A percentile compares a stretch with the other conserved stretches of the same genome.
Conservation (phyloP, 2,329 filamentous ascomycete species). For the Aureobasidium leucospermi region DNA sequence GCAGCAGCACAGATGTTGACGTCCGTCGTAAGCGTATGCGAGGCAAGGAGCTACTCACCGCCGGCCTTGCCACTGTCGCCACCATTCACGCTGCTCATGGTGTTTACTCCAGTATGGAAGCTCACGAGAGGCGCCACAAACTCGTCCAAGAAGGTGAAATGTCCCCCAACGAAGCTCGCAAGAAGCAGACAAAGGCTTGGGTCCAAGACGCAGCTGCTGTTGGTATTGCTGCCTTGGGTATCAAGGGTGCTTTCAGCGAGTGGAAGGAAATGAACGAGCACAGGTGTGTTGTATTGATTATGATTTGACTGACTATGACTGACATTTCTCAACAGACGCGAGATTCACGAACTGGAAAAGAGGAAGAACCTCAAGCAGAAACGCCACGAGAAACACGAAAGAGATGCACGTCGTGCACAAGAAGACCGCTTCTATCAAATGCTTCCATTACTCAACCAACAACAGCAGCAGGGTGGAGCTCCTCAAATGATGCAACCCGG, state of each 20-base stretch:
- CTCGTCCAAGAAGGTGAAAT: conserved; percentile 58
- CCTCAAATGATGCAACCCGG: neutral
- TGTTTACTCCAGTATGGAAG: conserved; percentile 57
- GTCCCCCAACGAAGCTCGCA: conserved; percentile 53
- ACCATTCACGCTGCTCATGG: conserved; percentile 63
- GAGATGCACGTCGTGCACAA: neutral
- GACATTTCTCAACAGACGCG: conserved; percentile 22
- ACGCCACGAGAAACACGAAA: conserved; percentile 1
- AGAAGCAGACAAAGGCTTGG: conserved; percentile 56
- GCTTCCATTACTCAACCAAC: neutral
- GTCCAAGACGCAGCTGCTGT: conserved; percentile 59
- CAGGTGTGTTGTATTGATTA: conserved; percentile 37
- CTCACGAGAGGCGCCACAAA: conserved; percentile 53
- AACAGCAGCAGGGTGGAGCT: neutral
- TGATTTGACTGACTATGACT: neutral
- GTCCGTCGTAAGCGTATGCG: conserved; percentile 55
- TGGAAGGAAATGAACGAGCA: conserved; percentile 63
- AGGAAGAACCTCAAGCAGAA: conserved; percentile 30
- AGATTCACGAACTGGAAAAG: conserved; percentile 46
- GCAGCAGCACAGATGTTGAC: conserved; percentile 49
- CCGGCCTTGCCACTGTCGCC: conserved; percentile 59
- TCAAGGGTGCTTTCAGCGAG: conserved; percentile 58
- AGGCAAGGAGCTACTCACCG: conserved; percentile 59
- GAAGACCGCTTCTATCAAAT: conserved; percentile 6
- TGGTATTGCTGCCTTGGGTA: conserved; percentile 59